These are phyloP conservation scores for Coemansia sp. DNA, from an alignment of 371 early-diverging fungal species.

Conservation along the genomic window DNA sequence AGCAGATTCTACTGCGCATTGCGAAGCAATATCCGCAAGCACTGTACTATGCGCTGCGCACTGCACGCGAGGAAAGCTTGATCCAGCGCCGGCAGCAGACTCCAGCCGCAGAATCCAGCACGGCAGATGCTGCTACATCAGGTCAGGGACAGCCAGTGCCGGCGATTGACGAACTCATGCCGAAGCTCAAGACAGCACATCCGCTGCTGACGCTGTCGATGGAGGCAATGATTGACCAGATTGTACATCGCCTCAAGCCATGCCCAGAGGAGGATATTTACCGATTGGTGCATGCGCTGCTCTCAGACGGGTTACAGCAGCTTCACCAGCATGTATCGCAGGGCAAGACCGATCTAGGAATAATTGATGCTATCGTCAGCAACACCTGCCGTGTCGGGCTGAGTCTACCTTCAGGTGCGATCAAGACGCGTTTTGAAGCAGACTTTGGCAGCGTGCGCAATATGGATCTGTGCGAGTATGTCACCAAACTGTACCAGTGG, in stretches of 20 bases:
- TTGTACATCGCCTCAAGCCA: slow-evolving; percentile 87
- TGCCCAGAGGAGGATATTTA: slow-evolving; percentile 95
- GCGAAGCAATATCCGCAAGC: slow-evolving; percentile 97
- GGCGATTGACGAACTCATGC: slow-evolving; percentile 94
- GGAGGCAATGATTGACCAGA: slow-evolving; percentile 98
- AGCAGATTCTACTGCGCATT: slow-evolving; percentile 82
- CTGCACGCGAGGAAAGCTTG: slow-evolving; percentile 81
- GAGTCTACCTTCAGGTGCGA: slow-evolving; percentile 73
- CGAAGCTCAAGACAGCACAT: slow-evolving; percentile 93
- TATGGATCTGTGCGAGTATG: slow-evolving; percentile 76
- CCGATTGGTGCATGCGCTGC: slow-evolving; percentile 83
- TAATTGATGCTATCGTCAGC: slow-evolving; percentile 75
- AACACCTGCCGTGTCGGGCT: slow-evolving; percentile 84
- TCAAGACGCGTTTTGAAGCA: slow-evolving; percentile 79
- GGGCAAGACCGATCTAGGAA: slow-evolving; percentile 62
- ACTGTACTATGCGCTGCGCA: slow-evolving; percentile 90
- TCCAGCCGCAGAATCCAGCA: slow-evolving; percentile 16
- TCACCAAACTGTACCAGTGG: slow-evolving; percentile 81
- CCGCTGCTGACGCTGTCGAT: slow-evolving; percentile 92
- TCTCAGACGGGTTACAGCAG: slow-evolving; percentile 84
- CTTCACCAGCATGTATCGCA: slow-evolving; percentile 59
- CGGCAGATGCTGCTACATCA: slow-evolving; percentile 37
- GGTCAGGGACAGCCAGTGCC: slow-evolving; percentile 47
- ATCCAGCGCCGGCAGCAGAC: slow-evolving; percentile 37
- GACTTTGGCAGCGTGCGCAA: slow-evolving; percentile 81